Evolutionary conservation across 2,329 filamentous ascomycete species (phyloP), one percentile per base, ranked within the genome.

Genomic region (Aspergillus sp.): DNA sequence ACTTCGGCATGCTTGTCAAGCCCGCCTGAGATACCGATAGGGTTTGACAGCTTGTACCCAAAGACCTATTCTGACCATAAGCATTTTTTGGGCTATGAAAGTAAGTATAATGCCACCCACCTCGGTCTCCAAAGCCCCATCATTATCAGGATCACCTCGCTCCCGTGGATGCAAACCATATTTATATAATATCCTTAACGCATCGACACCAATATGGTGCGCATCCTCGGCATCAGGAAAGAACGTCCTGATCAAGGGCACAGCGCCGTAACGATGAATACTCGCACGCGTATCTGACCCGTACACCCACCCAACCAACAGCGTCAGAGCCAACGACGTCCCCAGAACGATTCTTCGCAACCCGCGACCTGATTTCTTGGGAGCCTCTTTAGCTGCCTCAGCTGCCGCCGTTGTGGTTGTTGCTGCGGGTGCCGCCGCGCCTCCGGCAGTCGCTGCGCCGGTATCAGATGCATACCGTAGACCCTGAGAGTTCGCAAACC

Each of bases 1-100:
- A 98, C 88, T 61, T 96, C 91, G 54, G 88, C 95, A 70, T 96
- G 85, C 80, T 99, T 98, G 79, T 98, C 95, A 44, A 99, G 86
- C 9, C 95, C 95, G 5, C 91, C 95, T n/a, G 91, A 96, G 62
- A 96, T 96, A 56, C 89, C 95, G 67, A 99, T 87, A 1, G 95
- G 95, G 75, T 97, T 98, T 67, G 84, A 81, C 47, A 99, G 77
- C 4, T 79, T 82, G 61, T 89, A 84, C 37, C 89, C 91, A 71
- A 96, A 97, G 19, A 98, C 87, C 72, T 79, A 34, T 30, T 11
- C 6, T 22, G 17, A 19, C 20, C 42, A 42, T 46, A 44, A 40
- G 24, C 44, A 56, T 41, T n/a, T 27, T 40, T 27, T 40, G 27
- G 9, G 27, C 12, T 24, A 39, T 22, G 30, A 8, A n/a, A 39